Conservation (phyloP, 352 stramenopile genomes). For the Globisporangium nodosum region DNA sequence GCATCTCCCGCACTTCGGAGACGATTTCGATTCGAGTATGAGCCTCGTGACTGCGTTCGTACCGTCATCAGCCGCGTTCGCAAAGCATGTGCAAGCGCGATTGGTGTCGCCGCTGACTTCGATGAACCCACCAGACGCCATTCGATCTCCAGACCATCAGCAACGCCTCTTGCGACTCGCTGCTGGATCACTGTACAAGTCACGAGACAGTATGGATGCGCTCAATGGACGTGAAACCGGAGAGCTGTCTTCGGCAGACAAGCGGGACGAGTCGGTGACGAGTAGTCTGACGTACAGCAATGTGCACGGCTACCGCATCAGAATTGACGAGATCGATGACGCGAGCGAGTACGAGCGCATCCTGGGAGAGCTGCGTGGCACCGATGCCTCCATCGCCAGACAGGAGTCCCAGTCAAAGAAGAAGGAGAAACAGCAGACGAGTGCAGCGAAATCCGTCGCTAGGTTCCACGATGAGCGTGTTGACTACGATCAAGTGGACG, state of each 20-base stretch:
- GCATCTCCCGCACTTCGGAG: constrained; percentile 19
- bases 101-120: constrained; percentile 12
- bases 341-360: constrained; percentile 69
- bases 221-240: neutral
- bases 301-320: constrained; percentile 73
- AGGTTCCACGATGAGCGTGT: constrained; percentile 54
- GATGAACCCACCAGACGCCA: constrained; percentile 27
- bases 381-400: constrained; percentile 26
- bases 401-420: constrained; percentile 26
- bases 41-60: constrained; percentile 4
- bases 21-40: constrained; percentile 5
- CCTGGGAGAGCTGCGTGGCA: constrained; percentile 53
- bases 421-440: constrained; percentile 20
- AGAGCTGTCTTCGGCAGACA: neutral
- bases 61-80: constrained; percentile 11
- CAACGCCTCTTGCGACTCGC: constrained; percentile 32
- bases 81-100: constrained; percentile 14
- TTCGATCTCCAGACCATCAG: constrained; percentile 30
- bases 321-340: constrained; percentile 54
- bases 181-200: constrained; percentile 11
- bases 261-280: neutral
- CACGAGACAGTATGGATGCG: neutral
- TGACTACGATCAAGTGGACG: constrained; percentile 24
- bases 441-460: constrained; percentile 15
- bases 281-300: constrained; percentile 68